Percentiles rank a stretch among this genome's conserved stretches.
These are phyloP conservation scores for Myriosclerotinia duriaeana DNA, from an alignment of 2,329 filamentous ascomycete species.

Conservation along the genomic window DNA sequence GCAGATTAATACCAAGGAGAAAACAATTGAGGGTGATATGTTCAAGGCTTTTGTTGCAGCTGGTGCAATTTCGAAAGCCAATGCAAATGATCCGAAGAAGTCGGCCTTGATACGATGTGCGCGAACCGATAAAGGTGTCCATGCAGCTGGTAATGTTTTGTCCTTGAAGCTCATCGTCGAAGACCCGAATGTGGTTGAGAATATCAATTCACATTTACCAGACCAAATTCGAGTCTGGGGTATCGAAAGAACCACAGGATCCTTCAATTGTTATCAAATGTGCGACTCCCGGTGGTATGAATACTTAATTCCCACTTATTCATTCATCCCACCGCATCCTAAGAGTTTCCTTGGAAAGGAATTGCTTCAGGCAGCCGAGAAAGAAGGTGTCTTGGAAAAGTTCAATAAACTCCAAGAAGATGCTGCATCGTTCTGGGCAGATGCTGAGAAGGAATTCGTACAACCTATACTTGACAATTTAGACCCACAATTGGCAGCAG, in stretches of 20 bases:
- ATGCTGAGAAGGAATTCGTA: constrained; percentile 77
- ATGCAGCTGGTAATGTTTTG: constrained; percentile 92
- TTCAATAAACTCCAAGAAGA: constrained; percentile 71
- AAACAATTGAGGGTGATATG: constrained; percentile 93
- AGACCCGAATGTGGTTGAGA: constrained; percentile 80
- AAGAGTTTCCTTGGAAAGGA: constrained; percentile 82
- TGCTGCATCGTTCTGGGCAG: constrained; percentile 77
- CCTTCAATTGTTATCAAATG: constrained; percentile 91
- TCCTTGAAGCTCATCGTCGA: constrained; percentile 95
- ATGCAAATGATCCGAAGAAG: constrained; percentile 95
- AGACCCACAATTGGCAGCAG: constrained; percentile 61
- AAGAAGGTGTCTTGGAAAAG: constrained; percentile 68
- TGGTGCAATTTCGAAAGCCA: constrained; percentile 92
- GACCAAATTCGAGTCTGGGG: constrained; percentile 95
- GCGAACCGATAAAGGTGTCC: constrained; percentile 94
- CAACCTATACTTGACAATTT: constrained; percentile 65
- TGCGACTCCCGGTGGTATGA: constrained; percentile 98
- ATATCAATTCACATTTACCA: constrained; percentile 83
- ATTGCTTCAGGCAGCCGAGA: constrained; percentile 73
- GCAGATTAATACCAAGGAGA: constrained; percentile 80
- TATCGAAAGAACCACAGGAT: constrained; percentile 82
- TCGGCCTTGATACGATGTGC: constrained; percentile 92
- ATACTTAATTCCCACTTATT: constrained; percentile 92
- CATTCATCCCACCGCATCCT: constrained; percentile 87
- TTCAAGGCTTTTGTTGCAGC: constrained; percentile 90